phyloP scores from a whole-genome alignment of 768 basidiomycete species.

The Leucosporidium scottii region DNA sequence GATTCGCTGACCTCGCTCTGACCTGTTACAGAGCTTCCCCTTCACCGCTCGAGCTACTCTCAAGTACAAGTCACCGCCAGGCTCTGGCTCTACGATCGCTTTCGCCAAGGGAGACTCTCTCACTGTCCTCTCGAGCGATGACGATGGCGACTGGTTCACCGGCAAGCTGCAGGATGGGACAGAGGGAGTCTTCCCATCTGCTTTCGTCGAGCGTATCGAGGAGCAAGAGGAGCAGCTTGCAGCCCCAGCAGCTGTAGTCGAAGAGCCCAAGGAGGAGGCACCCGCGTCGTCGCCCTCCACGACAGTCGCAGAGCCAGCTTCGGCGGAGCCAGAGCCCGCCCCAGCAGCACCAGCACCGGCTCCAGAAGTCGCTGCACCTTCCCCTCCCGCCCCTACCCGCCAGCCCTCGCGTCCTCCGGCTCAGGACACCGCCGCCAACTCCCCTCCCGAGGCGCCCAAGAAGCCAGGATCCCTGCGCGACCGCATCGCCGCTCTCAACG shows the following conservation, averaged over 20 bases:
- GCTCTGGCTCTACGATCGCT: background rate
- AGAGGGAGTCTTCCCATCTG: constrained; percentile 26
- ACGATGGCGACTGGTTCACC: constrained; percentile 33
- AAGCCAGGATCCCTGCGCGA: constrained; percentile 23
- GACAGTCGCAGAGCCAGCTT: background rate
- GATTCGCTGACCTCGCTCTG: too few species aligned
- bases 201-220: constrained; percentile 16
- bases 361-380: background rate
- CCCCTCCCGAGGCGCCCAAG: constrained; percentile 9
- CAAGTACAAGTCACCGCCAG: constrained; percentile 28
- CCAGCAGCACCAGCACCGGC: constrained; percentile 1
- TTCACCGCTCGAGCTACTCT: constrained; percentile 17
- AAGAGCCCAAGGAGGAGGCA: background rate
- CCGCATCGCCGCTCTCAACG: constrained; percentile 28
- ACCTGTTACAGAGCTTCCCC: constrained; percentile 1
- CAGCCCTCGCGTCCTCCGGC: background rate
- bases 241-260: background rate
- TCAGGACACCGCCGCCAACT: background rate
- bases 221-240: background rate
- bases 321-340: background rate
- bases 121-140: constrained; percentile 18
- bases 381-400: background rate
- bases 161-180: constrained; percentile 8
- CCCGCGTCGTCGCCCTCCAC: background rate
- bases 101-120: constrained; percentile 23